Evolutionary conservation across 2,329 filamentous ascomycete species (phyloP), one percentile per base, ranked within the genome.

Genomic region (Epichloe gansuensis): DNA sequence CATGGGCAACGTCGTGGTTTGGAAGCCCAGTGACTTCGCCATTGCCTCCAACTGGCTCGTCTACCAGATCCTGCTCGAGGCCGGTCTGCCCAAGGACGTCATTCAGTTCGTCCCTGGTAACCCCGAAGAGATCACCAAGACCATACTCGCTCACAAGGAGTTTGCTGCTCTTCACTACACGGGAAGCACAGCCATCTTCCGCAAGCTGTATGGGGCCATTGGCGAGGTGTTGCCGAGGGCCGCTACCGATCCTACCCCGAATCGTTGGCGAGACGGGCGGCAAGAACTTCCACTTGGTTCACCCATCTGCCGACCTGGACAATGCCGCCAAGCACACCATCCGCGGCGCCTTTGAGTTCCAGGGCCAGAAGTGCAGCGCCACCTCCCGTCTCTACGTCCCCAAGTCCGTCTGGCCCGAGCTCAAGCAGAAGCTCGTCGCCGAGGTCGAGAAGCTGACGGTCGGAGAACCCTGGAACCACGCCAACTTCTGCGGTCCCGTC

Each of bases 91-190:
- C 41, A 81, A 82, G 62, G 83, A 91, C 60, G 91, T 96, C 50
- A 89, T 97, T 58, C 91, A 96, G 70, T 96, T 95, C 67, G 81
- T 96, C 11, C 91, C 91, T 3, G 91, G 91, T 53, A 84, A 95
- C 63, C 86, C 91, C 3, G 86, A 85, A 53, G 82, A 89, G 68
- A 81, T 96, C 54, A 96, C 91, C 54, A 82, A 84, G 66, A 77
- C 79, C 38, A 86, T 88, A 9, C 78, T 96, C 45, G 76, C 76
- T 50, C 88, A 93, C 74, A 81, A 75, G 60, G 76, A 94, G 55
- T 93, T 97, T 62, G 85, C 91, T 8, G 86, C 88, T n/a, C 81
- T 97, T 23, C 90, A 96, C 75, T 97, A 91, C 75, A 97, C 91
- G 1, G 91, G 91, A 56, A 93, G 86, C 73, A 96, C 91, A 0